phyloP scores from a whole-genome alignment of 1,284 basidiomycete species.

The Mycena citricolor region DNA sequence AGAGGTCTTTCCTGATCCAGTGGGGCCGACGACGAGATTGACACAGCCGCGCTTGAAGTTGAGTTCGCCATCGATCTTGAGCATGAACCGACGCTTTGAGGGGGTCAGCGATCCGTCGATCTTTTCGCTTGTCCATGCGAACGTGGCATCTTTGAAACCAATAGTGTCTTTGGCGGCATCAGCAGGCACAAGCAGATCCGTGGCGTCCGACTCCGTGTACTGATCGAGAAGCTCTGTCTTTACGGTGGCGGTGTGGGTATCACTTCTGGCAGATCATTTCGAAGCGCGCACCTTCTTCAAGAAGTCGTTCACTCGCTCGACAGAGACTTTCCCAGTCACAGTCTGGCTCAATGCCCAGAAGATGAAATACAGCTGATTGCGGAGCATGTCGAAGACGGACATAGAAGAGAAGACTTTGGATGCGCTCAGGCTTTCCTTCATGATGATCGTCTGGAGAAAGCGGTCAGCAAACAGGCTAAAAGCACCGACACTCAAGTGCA shows the following conservation, averaged over 20 bases:
- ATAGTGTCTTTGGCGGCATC: conserved; percentile 30
- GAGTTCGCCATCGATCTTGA: conserved; percentile 23
- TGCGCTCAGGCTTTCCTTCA: conserved; percentile 28
- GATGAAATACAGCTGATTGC: conserved; percentile 20
- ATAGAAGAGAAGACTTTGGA: conserved; percentile 29
- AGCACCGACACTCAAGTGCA: neutral
- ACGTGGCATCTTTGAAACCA: conserved; percentile 45
- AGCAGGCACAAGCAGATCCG: conserved; percentile 27
- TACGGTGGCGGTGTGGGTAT: neutral
- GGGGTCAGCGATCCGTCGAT: conserved; percentile 29
- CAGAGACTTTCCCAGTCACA: conserved; percentile 30
- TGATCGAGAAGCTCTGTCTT: conserved; percentile 52
- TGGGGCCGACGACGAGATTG: conserved; percentile 28
- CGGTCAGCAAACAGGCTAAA: neutral
- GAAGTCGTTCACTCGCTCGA: conserved; percentile 47
- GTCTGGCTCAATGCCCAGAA: conserved; percentile 22
- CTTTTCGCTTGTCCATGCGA: conserved; percentile 41
- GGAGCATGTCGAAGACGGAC: conserved; percentile 36
- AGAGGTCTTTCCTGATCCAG: conserved; percentile 43
- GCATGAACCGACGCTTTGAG: conserved; percentile 21
- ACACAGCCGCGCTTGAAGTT: conserved; percentile 23
- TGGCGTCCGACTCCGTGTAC: conserved; percentile 33
- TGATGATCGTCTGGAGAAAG: conserved; percentile 26
- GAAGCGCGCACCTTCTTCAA: conserved; percentile 33
- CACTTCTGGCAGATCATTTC: neutral